phyloP scores from a whole-genome alignment of 805 yeast species.

The Barnettozyma siamensis region DNA sequence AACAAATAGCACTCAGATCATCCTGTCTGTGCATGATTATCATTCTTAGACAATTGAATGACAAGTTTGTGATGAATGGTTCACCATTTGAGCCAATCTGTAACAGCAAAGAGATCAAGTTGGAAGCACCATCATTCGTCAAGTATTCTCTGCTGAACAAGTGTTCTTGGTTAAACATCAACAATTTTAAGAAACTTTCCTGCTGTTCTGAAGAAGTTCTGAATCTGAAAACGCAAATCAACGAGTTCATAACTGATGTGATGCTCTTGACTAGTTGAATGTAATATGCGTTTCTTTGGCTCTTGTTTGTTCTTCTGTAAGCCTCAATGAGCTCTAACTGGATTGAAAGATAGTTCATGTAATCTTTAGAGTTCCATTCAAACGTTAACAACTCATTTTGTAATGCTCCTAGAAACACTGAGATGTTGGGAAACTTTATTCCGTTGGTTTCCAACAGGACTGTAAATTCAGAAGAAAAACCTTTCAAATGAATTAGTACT shows the following conservation, averaged over 20 bases:
- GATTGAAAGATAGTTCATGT: constrained; percentile 23
- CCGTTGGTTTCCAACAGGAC: constrained; percentile 15
- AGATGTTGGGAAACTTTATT: constrained; percentile 18
- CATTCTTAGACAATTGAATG: constrained; percentile 29
- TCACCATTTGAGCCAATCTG: constrained; percentile 14
- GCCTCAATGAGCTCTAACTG: constrained; percentile 19
- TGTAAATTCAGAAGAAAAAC: constrained; percentile 24
- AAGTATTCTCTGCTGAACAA: constrained; percentile 28
- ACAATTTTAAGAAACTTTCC: constrained; percentile 25
- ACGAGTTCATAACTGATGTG: constrained; percentile 14
- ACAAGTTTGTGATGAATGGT: constrained; percentile 12
- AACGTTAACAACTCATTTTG: constrained; percentile 18
- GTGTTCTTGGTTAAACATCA: constrained; percentile 29
- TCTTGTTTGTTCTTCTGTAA: constrained; percentile 15
- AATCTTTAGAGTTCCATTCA: constrained; percentile 24
- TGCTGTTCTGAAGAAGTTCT: constrained; percentile 19
- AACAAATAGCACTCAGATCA: constrained; percentile 24
- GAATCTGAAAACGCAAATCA: constrained; percentile 17
- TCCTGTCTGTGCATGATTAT: constrained; percentile 28
- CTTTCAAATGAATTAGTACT: constrained; percentile 25
- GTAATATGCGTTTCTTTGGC: constrained; percentile 13
- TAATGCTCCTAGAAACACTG: constrained; percentile 15
- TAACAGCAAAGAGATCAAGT: constrained; percentile 27
- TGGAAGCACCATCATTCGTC: constrained; percentile 29
- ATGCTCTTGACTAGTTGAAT: constrained; percentile 14